Percentiles rank a stretch among this genome's conserved stretches.
These are phyloP conservation scores for Hydnomerulius pinastri DNA, from an alignment of 768 basidiomycete species.

Conservation along the genomic window DNA sequence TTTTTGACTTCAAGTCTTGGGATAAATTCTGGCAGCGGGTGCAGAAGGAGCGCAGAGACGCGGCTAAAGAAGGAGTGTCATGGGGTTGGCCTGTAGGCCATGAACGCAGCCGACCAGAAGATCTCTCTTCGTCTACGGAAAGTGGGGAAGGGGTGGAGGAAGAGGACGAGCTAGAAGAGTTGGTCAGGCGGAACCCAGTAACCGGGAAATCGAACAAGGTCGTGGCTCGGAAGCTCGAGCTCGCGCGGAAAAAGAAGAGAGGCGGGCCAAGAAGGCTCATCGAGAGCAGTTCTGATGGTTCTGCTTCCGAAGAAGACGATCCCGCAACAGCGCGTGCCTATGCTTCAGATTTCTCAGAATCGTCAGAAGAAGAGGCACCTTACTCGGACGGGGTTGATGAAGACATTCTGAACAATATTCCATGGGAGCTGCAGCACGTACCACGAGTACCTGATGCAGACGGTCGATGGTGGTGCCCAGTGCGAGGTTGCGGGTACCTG, in stretches of 20 bases:
- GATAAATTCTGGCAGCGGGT: conserved; percentile 41
- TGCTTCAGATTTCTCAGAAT: conserved; percentile 60
- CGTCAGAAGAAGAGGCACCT: conserved; percentile 45
- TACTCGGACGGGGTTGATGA: conserved; percentile 35
- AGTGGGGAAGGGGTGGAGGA: not conserved
- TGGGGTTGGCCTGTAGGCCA: conserved; percentile 27
- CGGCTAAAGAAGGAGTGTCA: conserved; percentile 22
- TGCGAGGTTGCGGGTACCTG: conserved; percentile 40
- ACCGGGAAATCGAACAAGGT: conserved; percentile 24
- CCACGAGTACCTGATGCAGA: conserved; percentile 45
- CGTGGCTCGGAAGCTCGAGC: conserved; percentile 23
- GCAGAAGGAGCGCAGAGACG: conserved; percentile 32
- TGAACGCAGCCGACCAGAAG: conserved; percentile 1
- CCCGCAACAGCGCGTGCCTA: conserved; percentile 36
- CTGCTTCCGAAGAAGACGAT: conserved; percentile 21
- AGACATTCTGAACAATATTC: conserved; percentile 33
- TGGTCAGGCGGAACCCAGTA: conserved; percentile 28
- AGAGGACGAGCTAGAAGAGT: not conserved
- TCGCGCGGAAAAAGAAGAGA: conserved; percentile 11
- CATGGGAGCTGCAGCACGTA: conserved; percentile 33
- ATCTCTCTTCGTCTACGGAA: conserved; percentile 9
- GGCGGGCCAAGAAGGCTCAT: not conserved
- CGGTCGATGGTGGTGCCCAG: conserved; percentile 56
- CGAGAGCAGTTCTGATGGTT: conserved; percentile 13
- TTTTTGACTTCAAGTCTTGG: conserved; percentile 52